Evolutionary conservation across 148 eudicot genomes (phyloP).

Genomic region (Chenopodium album): DNA sequence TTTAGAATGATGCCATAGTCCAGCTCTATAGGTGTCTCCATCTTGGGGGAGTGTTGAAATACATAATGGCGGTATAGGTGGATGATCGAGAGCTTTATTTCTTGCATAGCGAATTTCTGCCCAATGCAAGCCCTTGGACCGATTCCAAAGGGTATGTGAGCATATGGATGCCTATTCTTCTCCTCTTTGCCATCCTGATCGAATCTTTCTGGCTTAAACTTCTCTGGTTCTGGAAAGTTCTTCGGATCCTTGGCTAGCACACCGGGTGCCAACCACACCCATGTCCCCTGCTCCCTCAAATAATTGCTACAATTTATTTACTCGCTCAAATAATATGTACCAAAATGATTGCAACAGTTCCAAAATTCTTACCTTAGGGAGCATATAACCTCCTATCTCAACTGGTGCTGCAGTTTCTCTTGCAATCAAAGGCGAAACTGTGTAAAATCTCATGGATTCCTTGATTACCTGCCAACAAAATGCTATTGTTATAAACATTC

Average conservation of each 20-base stretch:
- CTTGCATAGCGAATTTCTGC: conserved; percentile 81
- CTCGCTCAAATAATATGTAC: neutral
- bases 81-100: conserved; percentile 69
- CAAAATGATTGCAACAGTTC: neutral
- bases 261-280: conserved; percentile 94
- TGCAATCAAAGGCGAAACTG: conserved; percentile 84
- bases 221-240: conserved; percentile 80
- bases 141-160: conserved; percentile 88
- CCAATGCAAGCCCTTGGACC: conserved; percentile 96
- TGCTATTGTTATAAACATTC: too few species aligned
- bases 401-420: conserved; percentile 73
- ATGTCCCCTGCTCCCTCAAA: conserved; percentile 64
- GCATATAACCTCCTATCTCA: conserved; percentile 75
- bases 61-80: conserved; percentile 66
- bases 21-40: conserved; percentile 77
- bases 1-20: conserved; percentile 80
- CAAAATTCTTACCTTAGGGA: conserved; percentile 63
- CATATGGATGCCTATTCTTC: conserved; percentile 86
- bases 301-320: neutral
- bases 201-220: conserved; percentile 86
- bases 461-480: conserved; percentile 65
- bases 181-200: conserved; percentile 72
- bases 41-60: conserved; percentile 68
- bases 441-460: conserved; percentile 87
- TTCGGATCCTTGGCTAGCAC: conserved; percentile 85